Base-by-base conservation (phyloP, 371 early-diverging fungal species). In the Mortierella sp. region DNA sequence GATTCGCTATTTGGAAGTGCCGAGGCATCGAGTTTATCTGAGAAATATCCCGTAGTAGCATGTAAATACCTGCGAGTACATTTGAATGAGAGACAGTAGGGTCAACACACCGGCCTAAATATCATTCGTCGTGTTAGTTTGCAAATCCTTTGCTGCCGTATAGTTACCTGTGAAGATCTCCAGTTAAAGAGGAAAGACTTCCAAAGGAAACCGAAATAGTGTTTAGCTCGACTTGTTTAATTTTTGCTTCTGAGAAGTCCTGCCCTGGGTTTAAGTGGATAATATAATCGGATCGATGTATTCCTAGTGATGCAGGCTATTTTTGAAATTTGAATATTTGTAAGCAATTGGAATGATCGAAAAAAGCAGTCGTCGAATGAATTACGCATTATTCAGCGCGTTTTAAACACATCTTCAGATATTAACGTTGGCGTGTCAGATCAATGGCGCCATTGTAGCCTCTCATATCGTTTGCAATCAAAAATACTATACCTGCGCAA, bases 141-240 rank as follows among this genome's bases (percentile, higher is more conserved):
- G 40, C 40, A 10, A 13, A 40, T 40, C 15, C 40, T 17, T n/a
- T 19, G 12, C 28, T 7, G 23, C 45, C 35, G 22, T 61, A 32
- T 17, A 51, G 59, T 66, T 87, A 95, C 94, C 88, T 78, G 76
- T 98, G 98, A 58, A 98, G 83, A 43, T 95, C 87, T n/a, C 88
- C 84, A 12, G 93, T 91, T 49, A 89, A 80, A 1, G 89, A 79
- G 17, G 97, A 94, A n/a, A 99, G 86, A 72, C 92, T 89, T 15
- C 94, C 89, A 83, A 99, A 99, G 37, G 96, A 95, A 22, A 96
- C 85, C 3, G 98, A 91, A 75, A 99, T 96, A 1, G 99, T 98
- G 84, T 99, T 99, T 69, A 97, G 91, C 75, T 99, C 99, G 2
- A 99, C 99, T 82, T 98, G 98, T 73, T 97, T 93, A 32, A 97